A percentile compares a stretch with the other conserved stretches of the same genome.
Evolutionary conservation across 108 stramenopile genomes (phyloP).

Genomic region (Nitzschia putrida): DNA sequence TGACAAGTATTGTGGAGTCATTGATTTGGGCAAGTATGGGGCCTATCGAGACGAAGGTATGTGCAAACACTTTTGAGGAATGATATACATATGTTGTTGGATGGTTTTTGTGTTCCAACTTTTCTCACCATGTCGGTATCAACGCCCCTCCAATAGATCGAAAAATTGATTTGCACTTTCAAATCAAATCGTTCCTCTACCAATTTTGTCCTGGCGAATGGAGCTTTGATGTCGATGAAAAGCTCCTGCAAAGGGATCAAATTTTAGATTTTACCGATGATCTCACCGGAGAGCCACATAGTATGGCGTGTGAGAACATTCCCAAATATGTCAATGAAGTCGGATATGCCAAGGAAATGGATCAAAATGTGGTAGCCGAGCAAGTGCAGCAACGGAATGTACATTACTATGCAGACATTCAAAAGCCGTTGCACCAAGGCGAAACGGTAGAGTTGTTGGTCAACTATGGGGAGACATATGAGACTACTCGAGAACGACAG

Average conservation of each 20-base stretch:
- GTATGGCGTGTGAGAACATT: constrained; percentile 43
- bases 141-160: constrained; percentile 50
- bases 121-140: no score
- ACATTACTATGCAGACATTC: constrained; percentile 52
- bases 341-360: constrained; percentile 44
- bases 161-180: constrained; percentile 50
- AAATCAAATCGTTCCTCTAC: constrained; percentile 63
- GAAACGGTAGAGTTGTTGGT: constrained; percentile 68
- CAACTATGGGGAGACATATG: constrained; percentile 65
- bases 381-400: constrained; percentile 48
- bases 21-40: constrained; percentile 72
- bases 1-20: constrained; percentile 32
- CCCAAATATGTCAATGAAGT: constrained; percentile 84
- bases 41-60: constrained; percentile 43
- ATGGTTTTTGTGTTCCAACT: no score
- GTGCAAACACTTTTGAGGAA: constrained; percentile 4
- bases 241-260: constrained; percentile 33
- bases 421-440: constrained; percentile 56
- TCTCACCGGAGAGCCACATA: constrained; percentile 67
- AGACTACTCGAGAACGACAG: constrained; percentile 63
- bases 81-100: no score
- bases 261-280: constrained; percentile 78
- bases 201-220: constrained; percentile 38
- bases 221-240: constrained; percentile 45
- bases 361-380: constrained; percentile 49